phyloP scores from a whole-genome alignment of 192 early-diverging fungal species.

The Allomyces macrogynus region DNA sequence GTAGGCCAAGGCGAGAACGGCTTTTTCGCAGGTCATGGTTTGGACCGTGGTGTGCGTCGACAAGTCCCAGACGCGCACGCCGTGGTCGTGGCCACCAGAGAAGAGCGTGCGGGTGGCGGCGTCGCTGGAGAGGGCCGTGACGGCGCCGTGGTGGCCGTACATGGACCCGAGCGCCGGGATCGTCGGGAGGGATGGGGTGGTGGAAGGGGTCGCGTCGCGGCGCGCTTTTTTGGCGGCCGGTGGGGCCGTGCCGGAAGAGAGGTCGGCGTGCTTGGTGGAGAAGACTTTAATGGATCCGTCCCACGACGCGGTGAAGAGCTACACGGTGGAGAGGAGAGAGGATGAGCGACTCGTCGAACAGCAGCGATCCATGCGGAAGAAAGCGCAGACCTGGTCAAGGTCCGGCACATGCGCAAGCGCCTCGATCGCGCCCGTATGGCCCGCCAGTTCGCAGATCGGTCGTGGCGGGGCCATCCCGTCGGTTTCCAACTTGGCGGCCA shows the following conservation, averaged over 20 bases:
- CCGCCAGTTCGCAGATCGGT: constrained; percentile 16
- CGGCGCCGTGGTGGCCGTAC: constrained; percentile 56
- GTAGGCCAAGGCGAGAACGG: constrained; percentile 52
- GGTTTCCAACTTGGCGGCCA: background rate
- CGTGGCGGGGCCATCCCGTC: no score
- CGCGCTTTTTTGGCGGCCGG: background rate
- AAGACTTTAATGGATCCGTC: constrained; percentile 67
- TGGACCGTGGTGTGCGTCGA: constrained; percentile 45
- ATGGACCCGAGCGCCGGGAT: constrained; percentile 23
- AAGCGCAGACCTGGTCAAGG: constrained; percentile 16
- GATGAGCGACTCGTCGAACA: background rate
- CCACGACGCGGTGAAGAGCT: constrained; percentile 50
- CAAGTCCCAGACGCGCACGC: constrained; percentile 76
- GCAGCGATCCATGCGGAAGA: background rate
- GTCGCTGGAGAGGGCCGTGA: constrained; percentile 53
- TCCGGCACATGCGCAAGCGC: constrained; percentile 37
- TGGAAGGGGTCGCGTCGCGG: background rate
- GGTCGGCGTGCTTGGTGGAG: constrained; percentile 14
- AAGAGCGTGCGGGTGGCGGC: constrained; percentile 32
- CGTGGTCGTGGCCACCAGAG: constrained; percentile 87
- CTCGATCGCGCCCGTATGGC: constrained; percentile 64
- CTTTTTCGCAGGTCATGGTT: constrained; percentile 75
- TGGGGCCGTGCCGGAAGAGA: background rate
- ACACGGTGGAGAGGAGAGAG: background rate
- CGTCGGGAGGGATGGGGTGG: background rate